phyloP scores from a whole-genome alignment of 2,329 filamentous ascomycete genomes.

The Colletotrichum sp. region DNA sequence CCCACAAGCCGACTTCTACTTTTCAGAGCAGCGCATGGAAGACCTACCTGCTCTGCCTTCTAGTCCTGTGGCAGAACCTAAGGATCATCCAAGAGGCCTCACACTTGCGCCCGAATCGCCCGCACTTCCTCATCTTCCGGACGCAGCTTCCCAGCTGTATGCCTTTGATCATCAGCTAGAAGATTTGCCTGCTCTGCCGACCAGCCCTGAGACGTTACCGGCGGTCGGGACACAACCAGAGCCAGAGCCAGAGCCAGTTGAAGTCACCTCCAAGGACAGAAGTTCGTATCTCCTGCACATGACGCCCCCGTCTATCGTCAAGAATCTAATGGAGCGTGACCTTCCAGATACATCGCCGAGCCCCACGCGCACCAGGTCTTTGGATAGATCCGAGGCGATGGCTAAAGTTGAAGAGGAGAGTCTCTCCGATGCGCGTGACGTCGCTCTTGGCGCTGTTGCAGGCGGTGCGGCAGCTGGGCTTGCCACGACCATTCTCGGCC shows the following conservation, averaged over 20 bases:
- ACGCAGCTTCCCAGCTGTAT: neutral
- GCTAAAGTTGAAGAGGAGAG: slow-evolving; percentile 31
- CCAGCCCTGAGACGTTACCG: slow-evolving; percentile 16
- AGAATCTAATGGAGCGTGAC: slow-evolving; percentile 27
- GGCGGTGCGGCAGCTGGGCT: slow-evolving; percentile 2
- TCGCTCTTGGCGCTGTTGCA: neutral
- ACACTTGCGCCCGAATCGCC: neutral
- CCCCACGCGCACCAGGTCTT: slow-evolving; percentile 29
- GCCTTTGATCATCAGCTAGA: neutral
- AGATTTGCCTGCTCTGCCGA: slow-evolving; percentile 19
- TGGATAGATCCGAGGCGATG: slow-evolving; percentile 12
- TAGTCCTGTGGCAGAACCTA: neutral
- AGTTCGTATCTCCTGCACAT: slow-evolving; percentile 47
- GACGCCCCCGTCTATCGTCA: slow-evolving; percentile 38
- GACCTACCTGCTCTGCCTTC: neutral
- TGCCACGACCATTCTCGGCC: neutral
- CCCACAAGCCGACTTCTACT: neutral
- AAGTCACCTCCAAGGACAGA: slow-evolving; percentile 46
- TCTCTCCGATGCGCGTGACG: neutral
- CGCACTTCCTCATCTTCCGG: neutral
- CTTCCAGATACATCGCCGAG: slow-evolving; percentile 26
- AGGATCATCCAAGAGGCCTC: neutral
- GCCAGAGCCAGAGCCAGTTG: slow-evolving; percentile 43
- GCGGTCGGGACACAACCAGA: slow-evolving; percentile 33
- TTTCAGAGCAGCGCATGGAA: neutral